Evolutionary conservation across 2,329 filamentous ascomycete species (phyloP), one percentile per base, ranked within the genome.

Genomic region (Cryphonectria parasitica): DNA sequence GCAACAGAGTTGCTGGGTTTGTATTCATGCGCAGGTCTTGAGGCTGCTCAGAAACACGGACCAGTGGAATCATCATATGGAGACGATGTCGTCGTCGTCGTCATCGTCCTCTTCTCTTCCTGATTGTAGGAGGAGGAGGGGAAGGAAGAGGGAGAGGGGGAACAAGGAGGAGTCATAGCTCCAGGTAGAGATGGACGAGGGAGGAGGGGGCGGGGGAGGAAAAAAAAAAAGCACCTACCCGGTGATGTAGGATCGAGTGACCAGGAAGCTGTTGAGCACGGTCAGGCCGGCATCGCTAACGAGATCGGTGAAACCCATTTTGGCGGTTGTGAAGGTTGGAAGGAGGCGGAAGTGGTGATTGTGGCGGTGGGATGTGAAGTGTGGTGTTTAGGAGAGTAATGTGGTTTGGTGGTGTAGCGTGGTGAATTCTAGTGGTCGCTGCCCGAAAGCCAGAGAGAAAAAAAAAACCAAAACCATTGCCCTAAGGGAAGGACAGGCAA

Each of bases 41-140:
- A 92, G 86, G 89, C 91, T 89, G 88, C 89, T 79, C 90, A 88
- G 92, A 87, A 94, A 94, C 91, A 94, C 91, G 91, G 91, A 94
- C 91, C 91, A 93, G 89, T 84, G 85, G 36, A 89, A 86, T 93
- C 91, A 93, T 93, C 91, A 92, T 87, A 77, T 77, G 74, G 66
- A 28, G 15, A 31, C 41, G 25, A 31, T 61, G 19, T 25, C 31
- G 34, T 61, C 34, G 58, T 60, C 56, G 17, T 25, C 58, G 11
- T 39, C 10, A 6, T 6, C 56, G n/a, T 2, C 25, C 49, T 54
- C 19, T 22, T 13, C n/a, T 25, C n/a, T 54, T 25, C 15, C n/a
- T 25, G 22, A 6, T 13, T 64, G 15, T 52, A 11, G 41, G n/a
- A n/a, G 22, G 45, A 19, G 28, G 25, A 25, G 22, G 28, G 22